Percentiles rank a stretch among this genome's conserved stretches.
These are phyloP conservation scores for Echium plantagineum DNA, from an alignment of 257 asterid genomes.

Conservation along the genomic window DNA sequence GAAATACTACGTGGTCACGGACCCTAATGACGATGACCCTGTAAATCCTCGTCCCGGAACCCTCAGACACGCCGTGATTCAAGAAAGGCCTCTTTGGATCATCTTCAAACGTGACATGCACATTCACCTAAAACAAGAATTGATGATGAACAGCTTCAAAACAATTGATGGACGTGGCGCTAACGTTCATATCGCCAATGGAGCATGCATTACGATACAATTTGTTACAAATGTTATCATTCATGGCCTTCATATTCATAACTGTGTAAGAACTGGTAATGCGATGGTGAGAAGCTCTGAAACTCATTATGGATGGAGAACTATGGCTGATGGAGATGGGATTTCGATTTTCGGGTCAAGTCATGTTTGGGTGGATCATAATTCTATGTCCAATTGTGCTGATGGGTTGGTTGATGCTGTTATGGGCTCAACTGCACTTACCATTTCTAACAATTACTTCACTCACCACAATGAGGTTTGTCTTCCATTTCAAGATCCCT, in stretches of 20 bases:
- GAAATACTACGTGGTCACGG: conserved; percentile 52
- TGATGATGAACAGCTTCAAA: conserved; percentile 80
- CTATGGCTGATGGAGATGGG: conserved; percentile 87
- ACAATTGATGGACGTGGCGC: conserved; percentile 84
- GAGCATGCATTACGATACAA: conserved; percentile 64
- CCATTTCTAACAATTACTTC: conserved; percentile 73
- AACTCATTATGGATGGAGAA: conserved; percentile 70
- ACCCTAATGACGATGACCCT: conserved; percentile 54
- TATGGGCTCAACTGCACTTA: conserved; percentile 83
- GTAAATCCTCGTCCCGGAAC: conserved; percentile 82
- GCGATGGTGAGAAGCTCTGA: conserved; percentile 87
- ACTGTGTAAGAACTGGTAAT: conserved; percentile 59
- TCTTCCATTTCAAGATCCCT: not conserved
- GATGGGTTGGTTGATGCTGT: conserved; percentile 86
- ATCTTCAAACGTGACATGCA: conserved; percentile 75
- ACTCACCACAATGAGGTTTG: conserved; percentile 81
- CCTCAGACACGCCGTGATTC: conserved; percentile 80
- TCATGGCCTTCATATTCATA: conserved; percentile 76
- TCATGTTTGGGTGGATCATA: conserved; percentile 82
- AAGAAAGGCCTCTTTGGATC: conserved; percentile 75
- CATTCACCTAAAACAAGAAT: conserved; percentile 62
- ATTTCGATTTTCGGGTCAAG: conserved; percentile 65
- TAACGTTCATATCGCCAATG: conserved; percentile 66
- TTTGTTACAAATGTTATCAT: conserved; percentile 65
- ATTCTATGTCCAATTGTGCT: conserved; percentile 61